These are phyloP conservation scores for Clitoria ternatea DNA, from an alignment of 306 rosid species.

Conservation along the genomic window DNA sequence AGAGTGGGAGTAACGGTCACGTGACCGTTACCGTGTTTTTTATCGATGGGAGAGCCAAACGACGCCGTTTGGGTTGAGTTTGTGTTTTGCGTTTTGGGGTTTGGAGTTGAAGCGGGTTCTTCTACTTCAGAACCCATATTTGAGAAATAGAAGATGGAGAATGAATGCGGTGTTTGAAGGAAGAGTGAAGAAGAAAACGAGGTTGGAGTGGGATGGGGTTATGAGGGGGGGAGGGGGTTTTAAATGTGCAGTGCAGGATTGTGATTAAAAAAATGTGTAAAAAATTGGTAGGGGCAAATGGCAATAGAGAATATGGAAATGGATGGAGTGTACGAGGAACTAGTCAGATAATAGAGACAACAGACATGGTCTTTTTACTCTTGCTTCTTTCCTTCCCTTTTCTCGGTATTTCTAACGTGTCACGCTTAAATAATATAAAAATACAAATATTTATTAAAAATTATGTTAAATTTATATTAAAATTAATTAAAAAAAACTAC, in stretches of 20 bases:
- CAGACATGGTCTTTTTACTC: neutral
- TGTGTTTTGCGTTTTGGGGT: neutral
- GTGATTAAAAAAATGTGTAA: too few relatives aligned
- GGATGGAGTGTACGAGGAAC: slow-evolving; percentile 28
- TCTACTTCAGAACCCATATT: slow-evolving; percentile 22
- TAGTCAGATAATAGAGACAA: neutral
- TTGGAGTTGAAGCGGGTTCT: neutral
- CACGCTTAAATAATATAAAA: neutral
- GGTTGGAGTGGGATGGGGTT: neutral
- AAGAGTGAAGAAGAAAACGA: slow-evolving; percentile 3
- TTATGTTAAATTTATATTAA: too few relatives aligned
- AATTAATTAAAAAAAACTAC: too few relatives aligned
- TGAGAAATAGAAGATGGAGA: neutral
- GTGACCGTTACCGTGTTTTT: slow-evolving; percentile 7
- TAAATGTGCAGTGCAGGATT: too few relatives aligned
- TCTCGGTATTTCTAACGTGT: too few relatives aligned
- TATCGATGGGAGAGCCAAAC: neutral
- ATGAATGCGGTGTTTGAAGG: neutral
- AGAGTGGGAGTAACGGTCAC: neutral
- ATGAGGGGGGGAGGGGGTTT: slow-evolving; percentile 11
- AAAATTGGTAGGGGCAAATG: too few relatives aligned
- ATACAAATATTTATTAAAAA: too few relatives aligned
- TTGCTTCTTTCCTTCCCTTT: neutral
- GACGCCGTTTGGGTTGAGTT: neutral
- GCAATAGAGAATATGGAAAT: too few relatives aligned